Conservation (phyloP, 176 grass and related monocot genomes). For the Luzula sylvatica region DNA sequence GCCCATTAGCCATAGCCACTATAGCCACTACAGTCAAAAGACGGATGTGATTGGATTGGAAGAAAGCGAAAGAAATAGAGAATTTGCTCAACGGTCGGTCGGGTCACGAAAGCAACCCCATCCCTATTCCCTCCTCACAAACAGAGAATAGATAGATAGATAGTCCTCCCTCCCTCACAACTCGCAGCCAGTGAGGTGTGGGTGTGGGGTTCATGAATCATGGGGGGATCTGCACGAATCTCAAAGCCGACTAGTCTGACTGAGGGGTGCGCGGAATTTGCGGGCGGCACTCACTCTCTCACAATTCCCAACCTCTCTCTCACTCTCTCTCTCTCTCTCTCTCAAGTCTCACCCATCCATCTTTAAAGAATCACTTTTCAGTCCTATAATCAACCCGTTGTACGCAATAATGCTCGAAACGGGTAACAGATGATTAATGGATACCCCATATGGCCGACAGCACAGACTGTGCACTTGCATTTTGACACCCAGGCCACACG, state of each 20-base stretch:
- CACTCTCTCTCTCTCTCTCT: background rate
- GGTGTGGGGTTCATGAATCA: background rate
- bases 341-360: too few relatives aligned
- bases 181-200: too few relatives aligned
- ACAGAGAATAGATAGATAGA: too few relatives aligned
- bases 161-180: too few relatives aligned
- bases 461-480: conserved; percentile 4
- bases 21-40: too few relatives aligned
- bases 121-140: background rate
- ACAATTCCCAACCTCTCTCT: conserved; percentile 4
- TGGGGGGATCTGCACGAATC: conserved; percentile 5
- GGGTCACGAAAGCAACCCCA: conserved; percentile 9
- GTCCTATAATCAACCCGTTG: too few relatives aligned
- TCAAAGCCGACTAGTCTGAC: conserved; percentile 10
- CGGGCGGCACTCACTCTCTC: background rate
- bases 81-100: conserved; percentile 10
- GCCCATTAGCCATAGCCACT: too few relatives aligned
- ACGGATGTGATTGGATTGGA: too few relatives aligned
- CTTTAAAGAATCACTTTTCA: too few relatives aligned
- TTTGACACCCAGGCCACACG: conserved; percentile 18
- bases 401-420: background rate
- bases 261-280: conserved; percentile 9
- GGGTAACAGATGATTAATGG: background rate
- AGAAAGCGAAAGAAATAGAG: background rate
- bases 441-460: conserved; percentile 8